These are phyloP conservation scores for Cercospora zeina DNA, from an alignment of 2,329 filamentous ascomycete genomes.

Conservation along the genomic window DNA sequence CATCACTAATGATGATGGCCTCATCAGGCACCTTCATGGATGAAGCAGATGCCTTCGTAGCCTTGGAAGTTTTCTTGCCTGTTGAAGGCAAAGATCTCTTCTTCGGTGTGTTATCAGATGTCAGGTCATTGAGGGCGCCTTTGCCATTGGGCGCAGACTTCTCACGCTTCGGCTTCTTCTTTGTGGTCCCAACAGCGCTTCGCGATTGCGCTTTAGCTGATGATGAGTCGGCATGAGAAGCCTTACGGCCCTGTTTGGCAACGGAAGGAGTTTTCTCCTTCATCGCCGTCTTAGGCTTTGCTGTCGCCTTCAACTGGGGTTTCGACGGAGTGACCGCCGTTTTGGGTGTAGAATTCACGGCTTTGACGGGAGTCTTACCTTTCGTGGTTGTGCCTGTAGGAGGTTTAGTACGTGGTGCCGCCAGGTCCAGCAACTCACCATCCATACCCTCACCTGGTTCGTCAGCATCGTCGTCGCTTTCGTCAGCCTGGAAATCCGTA, in stretches of 20 bases:
- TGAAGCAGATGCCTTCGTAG: conserved; percentile 29
- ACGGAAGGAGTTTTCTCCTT: background rate
- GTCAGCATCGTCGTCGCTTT: conserved; percentile 40
- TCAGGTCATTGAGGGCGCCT: conserved; percentile 8
- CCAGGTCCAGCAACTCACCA: conserved; percentile 27
- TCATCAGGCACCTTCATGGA: conserved; percentile 24
- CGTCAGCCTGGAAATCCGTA: conserved; percentile 53
- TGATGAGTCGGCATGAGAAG: background rate
- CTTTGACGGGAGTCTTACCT: conserved; percentile 33
- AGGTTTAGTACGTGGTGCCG: conserved; percentile 34
- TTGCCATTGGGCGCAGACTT: conserved; percentile 13
- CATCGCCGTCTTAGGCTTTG: background rate
- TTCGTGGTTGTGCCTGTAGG: conserved; percentile 32
- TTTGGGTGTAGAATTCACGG: background rate
- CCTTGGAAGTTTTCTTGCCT: conserved; percentile 18
- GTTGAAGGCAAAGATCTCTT: conserved; percentile 22
- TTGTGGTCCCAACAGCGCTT: background rate
- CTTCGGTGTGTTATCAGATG: background rate
- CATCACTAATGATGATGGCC: conserved; percentile 16
- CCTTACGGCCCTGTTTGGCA: background rate
- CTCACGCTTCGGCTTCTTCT: background rate
- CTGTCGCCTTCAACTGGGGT: conserved; percentile 1
- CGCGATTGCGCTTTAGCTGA: background rate
- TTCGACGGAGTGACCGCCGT: conserved; percentile 7
- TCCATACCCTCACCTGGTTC: conserved; percentile 26